A percentile compares a stretch with the other conserved stretches of the same genome.
Conservation (phyloP, 176 grass and related monocot genomes). For the Paspalum notatum region DNA sequence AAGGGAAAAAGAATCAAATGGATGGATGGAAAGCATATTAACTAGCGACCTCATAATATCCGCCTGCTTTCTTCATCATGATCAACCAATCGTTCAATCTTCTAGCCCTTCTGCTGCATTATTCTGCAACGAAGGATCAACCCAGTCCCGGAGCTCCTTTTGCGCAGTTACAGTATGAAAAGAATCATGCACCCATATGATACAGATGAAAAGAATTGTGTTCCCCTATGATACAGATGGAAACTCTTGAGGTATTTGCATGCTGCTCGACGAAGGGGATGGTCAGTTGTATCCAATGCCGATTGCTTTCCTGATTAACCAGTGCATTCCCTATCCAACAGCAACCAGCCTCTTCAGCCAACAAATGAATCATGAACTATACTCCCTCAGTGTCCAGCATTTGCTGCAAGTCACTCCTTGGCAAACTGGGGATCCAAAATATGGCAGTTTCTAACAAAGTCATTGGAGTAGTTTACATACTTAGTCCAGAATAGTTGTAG, state of each 20-base stretch:
- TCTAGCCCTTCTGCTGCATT: conserved; percentile 33
- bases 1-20: conserved; percentile 46
- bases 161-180: conserved; percentile 42
- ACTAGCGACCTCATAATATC: conserved; percentile 23
- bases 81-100: conserved; percentile 28
- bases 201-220: conserved; percentile 71
- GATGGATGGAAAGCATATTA: conserved; percentile 41
- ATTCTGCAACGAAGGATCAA: conserved; percentile 37
- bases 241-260: conserved; percentile 43
- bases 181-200: conserved; percentile 60
- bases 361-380: conserved; percentile 32
- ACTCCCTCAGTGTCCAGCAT: conserved; percentile 17
- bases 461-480: conserved; percentile 81
- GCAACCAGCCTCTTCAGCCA: conserved; percentile 34
- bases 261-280: conserved; percentile 26
- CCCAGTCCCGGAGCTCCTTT: conserved; percentile 44
- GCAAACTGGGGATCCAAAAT: conserved; percentile 66
- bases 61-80: conserved; percentile 19
- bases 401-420: conserved; percentile 37
- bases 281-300: conserved; percentile 38
- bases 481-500: conserved; percentile 86
- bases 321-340: conserved; percentile 36
- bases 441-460: conserved; percentile 86
- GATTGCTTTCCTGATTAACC: conserved; percentile 36
- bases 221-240: conserved; percentile 63